Evolutionary conservation across 177 flowering plant genomes (phyloP).

Genomic region (Vitis hybrid): DNA sequence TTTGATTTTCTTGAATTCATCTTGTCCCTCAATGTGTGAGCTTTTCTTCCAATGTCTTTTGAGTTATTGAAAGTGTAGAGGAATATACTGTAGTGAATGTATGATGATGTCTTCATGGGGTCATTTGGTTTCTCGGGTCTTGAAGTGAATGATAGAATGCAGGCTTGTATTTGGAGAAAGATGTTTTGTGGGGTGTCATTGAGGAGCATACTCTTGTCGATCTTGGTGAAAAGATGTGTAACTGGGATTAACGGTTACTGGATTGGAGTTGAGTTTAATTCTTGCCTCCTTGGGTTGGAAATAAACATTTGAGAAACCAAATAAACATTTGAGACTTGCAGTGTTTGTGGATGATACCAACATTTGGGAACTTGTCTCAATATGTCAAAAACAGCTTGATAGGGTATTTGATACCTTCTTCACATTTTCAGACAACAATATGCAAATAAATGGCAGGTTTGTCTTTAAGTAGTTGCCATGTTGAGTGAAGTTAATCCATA

Average conservation of each 20-base stretch:
- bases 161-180: neutral
- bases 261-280: neutral
- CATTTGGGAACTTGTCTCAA: neutral
- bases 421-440: neutral
- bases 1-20: no score
- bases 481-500: no score
- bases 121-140: neutral
- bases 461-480: no score
- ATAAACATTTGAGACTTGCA: neutral
- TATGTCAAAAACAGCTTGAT: neutral
- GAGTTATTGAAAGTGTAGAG: no score
- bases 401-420: neutral
- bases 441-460: no score
- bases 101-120: neutral
- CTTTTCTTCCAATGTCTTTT: no score
- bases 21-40: no score
- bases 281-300: no score
- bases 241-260: neutral
- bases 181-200: neutral
- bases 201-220: neutral
- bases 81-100: no score
- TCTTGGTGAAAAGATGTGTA: neutral
- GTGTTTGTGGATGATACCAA: neutral
- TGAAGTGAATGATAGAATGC: neutral
- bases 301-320: neutral